phyloP scores from a whole-genome alignment of 768 basidiomycete genomes.

The Mycena rosella region DNA sequence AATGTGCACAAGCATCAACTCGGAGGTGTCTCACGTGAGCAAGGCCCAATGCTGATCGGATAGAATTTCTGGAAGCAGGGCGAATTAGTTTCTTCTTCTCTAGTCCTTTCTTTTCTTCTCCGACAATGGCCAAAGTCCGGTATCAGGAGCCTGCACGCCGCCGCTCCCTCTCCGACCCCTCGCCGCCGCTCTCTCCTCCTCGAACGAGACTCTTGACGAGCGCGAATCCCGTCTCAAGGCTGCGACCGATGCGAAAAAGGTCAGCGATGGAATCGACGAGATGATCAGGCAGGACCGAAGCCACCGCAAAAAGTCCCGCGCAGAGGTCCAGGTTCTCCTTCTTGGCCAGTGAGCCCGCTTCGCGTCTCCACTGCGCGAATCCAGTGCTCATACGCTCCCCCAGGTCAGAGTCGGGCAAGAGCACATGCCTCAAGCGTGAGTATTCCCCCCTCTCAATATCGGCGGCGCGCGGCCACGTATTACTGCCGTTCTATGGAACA shows the following conservation, averaged over 20 bases:
- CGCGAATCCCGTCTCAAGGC: constrained; percentile 73
- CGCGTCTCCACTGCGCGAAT: not conserved
- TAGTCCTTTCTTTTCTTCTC: constrained; percentile 8
- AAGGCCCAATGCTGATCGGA: no score
- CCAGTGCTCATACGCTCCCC: constrained; percentile 22
- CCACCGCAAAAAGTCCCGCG: constrained; percentile 68
- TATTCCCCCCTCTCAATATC: constrained; percentile 39
- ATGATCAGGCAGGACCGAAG: constrained; percentile 76
- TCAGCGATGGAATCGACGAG: constrained; percentile 85
- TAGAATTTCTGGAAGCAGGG: no score
- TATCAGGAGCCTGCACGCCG: constrained; percentile 51
- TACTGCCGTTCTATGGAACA: constrained; percentile 35
- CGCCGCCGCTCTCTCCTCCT: constrained; percentile 75
- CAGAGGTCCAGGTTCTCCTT: constrained; percentile 81
- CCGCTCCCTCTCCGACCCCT: constrained; percentile 73
- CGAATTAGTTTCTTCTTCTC: not conserved
- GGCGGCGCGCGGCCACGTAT: constrained; percentile 23
- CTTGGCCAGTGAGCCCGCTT: constrained; percentile 70
- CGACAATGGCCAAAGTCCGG: constrained; percentile 54
- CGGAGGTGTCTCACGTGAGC: no score
- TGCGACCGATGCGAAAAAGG: constrained; percentile 78
- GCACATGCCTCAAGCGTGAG: constrained; percentile 91
- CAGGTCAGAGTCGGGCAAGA: constrained; percentile 87
- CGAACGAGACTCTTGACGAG: constrained; percentile 76
- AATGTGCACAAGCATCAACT: no score